Percentiles rank a stretch among this genome's conserved stretches.
phyloP scores from a whole-genome alignment of 108 stramenopile species.

The Aurantiochytrium sp. region DNA sequence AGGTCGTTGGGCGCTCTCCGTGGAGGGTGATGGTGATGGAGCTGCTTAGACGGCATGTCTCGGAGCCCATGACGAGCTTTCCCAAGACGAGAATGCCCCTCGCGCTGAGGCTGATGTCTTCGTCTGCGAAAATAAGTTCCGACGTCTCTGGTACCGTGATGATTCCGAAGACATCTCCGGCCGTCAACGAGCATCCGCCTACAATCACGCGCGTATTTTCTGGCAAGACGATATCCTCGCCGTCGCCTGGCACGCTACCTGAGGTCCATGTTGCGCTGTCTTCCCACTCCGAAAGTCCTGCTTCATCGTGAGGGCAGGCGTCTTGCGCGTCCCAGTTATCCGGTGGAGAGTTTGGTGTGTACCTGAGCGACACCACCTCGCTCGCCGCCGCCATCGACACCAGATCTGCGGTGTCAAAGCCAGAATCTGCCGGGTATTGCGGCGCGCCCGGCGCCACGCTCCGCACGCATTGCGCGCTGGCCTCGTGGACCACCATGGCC shows the following conservation, averaged over 20 bases:
- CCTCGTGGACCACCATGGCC: too few relatives aligned
- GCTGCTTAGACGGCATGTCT: not conserved
- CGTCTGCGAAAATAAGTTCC: not conserved
- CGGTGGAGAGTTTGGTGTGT: not conserved
- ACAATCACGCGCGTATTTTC: not conserved
- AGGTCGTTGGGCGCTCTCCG: not conserved
- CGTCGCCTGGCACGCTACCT: not conserved
- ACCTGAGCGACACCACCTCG: not conserved
- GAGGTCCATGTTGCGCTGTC: not conserved
- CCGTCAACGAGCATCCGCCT: not conserved
- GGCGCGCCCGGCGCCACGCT: not conserved
- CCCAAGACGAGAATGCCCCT: not conserved
- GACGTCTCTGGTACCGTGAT: not conserved
- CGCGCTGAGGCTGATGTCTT: not conserved
- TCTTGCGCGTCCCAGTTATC: not conserved
- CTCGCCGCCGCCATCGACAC: not conserved
- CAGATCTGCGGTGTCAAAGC: not conserved
- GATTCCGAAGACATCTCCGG: not conserved
- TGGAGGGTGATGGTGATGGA: not conserved
- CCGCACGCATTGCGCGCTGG: not conserved
- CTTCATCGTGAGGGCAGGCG: not conserved
- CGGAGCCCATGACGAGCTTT: not conserved
- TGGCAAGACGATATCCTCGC: not conserved
- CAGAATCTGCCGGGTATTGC: not conserved
- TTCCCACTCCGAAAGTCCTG: not conserved